phyloP scores from a whole-genome alignment of 2,329 filamentous ascomycete species.

The Verticillium zaregamsianum region DNA sequence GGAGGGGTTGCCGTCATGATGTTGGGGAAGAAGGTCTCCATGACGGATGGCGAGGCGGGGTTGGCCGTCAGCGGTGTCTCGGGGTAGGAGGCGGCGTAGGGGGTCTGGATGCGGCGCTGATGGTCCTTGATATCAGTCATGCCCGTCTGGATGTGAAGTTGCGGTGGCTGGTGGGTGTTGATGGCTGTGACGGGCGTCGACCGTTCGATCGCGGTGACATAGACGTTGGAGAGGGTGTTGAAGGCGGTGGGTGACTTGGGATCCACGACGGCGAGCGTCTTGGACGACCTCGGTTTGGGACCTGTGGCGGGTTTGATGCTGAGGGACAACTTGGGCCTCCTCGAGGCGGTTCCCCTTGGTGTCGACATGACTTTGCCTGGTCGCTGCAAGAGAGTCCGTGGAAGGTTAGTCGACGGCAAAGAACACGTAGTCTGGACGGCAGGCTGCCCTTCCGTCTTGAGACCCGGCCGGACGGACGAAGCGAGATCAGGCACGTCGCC shows the following conservation, averaged over 20 bases:
- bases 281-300: slow-evolving; percentile 33
- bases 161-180: slow-evolving; percentile 33
- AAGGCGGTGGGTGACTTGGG: slow-evolving; percentile 58
- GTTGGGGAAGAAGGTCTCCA: slow-evolving; percentile 47
- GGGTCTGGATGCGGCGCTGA: slow-evolving; percentile 26
- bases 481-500: neutral
- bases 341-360: slow-evolving; percentile 26
- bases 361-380: slow-evolving; percentile 31
- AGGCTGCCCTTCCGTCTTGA: neutral
- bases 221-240: slow-evolving; percentile 64
- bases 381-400: neutral
- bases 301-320: slow-evolving; percentile 44
- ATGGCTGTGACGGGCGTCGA: slow-evolving; percentile 49
- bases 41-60: slow-evolving; percentile 41
- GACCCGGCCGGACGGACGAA: neutral
- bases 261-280: slow-evolving; percentile 43
- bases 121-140: slow-evolving; percentile 14
- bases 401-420: neutral
- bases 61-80: slow-evolving; percentile 52
- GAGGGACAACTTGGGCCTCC: slow-evolving; percentile 53
- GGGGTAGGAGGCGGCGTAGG: slow-evolving; percentile 42
- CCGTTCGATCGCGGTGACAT: slow-evolving; percentile 58
- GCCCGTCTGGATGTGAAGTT: slow-evolving; percentile 21
- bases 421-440: neutral
- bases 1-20: slow-evolving; percentile 58